Conservation (phyloP, 768 basidiomycete genomes). For the Coprinopsis sp. region DNA sequence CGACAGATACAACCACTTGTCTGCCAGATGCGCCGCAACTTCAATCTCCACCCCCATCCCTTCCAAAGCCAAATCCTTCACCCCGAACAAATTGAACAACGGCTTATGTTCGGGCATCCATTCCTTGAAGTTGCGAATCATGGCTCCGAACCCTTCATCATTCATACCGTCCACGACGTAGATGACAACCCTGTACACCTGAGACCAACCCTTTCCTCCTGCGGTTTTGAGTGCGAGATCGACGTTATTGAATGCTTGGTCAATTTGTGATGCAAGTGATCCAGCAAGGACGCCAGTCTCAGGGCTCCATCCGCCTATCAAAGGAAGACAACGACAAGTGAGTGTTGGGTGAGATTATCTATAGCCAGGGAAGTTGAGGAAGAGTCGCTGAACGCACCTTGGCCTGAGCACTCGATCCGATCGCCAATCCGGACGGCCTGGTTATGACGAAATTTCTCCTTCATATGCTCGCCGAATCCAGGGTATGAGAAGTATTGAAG, state of each 20-base stretch:
- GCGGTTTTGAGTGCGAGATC: conserved; percentile 2
- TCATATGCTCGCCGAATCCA: background rate
- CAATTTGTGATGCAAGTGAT: no score
- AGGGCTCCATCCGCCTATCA: no score
- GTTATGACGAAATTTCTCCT: background rate
- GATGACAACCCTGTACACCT: background rate
- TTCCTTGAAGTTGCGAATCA: background rate
- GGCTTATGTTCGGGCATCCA: conserved; percentile 4
- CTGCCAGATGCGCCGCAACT: background rate
- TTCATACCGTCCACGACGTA: conserved; percentile 1
- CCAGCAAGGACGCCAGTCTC: no score
- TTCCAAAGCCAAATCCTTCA: background rate
- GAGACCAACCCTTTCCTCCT: conserved; percentile 3
- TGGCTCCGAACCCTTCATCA: background rate
- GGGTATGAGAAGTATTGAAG: background rate
- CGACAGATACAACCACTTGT: no score
- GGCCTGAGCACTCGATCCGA: conserved; percentile 1
- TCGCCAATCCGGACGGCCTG: conserved; percentile 1
- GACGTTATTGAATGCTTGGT: conserved; percentile 4
- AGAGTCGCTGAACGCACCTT: no score
- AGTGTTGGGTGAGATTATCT: no score
- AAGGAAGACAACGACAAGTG: no score
- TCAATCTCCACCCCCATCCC: conserved; percentile 4
- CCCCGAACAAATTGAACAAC: background rate
- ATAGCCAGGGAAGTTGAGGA: no score